Evolutionary conservation across 805 yeast genomes (phyloP), one percentile per base, ranked within the genome.

Genomic region (Starmerella asiatica): DNA sequence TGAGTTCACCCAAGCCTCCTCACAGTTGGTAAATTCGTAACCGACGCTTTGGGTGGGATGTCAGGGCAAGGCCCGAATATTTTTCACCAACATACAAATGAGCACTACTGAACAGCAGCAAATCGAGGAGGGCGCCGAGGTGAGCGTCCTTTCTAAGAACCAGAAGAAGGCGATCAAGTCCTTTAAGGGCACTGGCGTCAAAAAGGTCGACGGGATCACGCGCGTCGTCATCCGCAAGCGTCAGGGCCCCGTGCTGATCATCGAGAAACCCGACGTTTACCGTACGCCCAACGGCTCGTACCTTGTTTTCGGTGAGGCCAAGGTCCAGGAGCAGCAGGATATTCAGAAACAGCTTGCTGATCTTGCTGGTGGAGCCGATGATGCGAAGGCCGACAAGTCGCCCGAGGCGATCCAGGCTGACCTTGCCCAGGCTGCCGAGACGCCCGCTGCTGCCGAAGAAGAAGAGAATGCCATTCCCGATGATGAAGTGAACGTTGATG

Each of bases 271-370:
- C 65, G 96, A 85, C 56, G 97, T 91, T 46, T 88, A 71, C 93
- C 83, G 73, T 68, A 78, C 95, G 48, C 73, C 77, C 50, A 80
- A 93, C 60, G 95, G 96, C 62, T 79, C 93, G 55, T 91, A 81
- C 73, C 78, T 88, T 56, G 96, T 88, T 54, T 86, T 88, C 58
- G 98, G 98, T 69, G 96, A 86, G 69, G 93, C 95, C 61, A 82
- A 84, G 74, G 80, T 82, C 55, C 55, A 52, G 51, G 36, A 41
- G 46, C 96, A 88, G 66, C 37, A 20, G 15, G 94, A 88, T 71
- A 69, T 85, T 66, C 77, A 82, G 67, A 72, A 81, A 65, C 79
- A 80, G 60, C 80, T 77, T 61, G 71, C 70, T 42, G 65, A 60
- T 38, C 64, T 62, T 48, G 63, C 59, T 38, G 57, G 52, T 40